A percentile compares a stretch with the other conserved stretches of the same genome.
phyloP scores from a whole-genome alignment of 225 moss, liverwort and hornwort genomes.

The Antitrichia curtipendula region DNA sequence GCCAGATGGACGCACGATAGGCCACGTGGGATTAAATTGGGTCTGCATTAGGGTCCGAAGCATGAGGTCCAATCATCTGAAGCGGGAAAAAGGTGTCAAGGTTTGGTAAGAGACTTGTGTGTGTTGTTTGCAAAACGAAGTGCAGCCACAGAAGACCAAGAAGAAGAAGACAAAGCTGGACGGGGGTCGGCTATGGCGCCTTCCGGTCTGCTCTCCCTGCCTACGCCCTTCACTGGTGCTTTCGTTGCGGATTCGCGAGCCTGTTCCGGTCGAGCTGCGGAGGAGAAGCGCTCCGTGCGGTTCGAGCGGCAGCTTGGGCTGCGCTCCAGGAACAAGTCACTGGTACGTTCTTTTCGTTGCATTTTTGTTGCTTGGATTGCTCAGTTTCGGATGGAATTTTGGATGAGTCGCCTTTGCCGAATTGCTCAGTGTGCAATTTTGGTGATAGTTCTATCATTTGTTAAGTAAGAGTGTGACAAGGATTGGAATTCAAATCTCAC shows the following conservation, averaged over 20 bases:
- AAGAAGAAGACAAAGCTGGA: not conserved
- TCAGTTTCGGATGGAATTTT: not conserved
- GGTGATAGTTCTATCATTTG: not conserved
- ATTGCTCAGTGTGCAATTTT: not conserved
- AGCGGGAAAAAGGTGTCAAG: not conserved
- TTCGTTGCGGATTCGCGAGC: constrained; percentile 9
- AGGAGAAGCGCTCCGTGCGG: constrained; percentile 9
- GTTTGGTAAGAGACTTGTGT: not conserved
- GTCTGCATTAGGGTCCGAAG: not conserved
- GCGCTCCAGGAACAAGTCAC: constrained; percentile 17
- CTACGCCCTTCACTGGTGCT: not conserved
- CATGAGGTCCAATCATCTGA: not conserved
- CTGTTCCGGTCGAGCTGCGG: not conserved
- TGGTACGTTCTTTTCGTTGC: not conserved
- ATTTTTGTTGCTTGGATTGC: not conserved
- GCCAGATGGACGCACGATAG: not conserved
- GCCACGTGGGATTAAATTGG: not conserved
- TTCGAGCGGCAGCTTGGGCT: constrained; percentile 23
- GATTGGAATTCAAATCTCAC: not conserved
- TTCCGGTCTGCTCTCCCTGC: constrained; percentile 16
- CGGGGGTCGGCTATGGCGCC: constrained; percentile 19
- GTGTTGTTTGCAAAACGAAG: not conserved
- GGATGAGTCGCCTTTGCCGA: not conserved
- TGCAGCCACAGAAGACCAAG: constrained; percentile 21
- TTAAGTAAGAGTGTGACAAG: not conserved